phyloP scores from a whole-genome alignment of 2,329 filamentous ascomycete species.

The Trichoderma sp. region DNA sequence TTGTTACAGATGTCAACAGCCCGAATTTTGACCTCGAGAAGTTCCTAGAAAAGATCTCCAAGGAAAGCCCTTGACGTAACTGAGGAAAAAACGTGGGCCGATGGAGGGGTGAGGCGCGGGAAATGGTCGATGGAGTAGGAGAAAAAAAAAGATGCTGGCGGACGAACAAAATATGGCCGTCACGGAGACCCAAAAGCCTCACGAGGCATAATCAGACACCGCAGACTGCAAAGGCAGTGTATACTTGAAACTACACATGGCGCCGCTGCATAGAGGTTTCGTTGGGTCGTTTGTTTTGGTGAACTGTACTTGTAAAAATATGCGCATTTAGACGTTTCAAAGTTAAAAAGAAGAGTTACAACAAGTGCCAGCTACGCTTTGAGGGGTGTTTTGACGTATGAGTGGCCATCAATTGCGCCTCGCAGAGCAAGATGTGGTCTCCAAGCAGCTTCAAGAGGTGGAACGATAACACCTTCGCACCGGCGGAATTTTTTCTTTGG shows the following conservation, averaged over 20 bases:
- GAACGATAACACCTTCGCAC: slow-evolving; percentile 9
- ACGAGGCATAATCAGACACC: slow-evolving; percentile 25
- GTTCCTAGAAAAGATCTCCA: slow-evolving; percentile 67
- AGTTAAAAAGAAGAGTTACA: slow-evolving; percentile 23
- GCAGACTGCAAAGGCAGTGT: slow-evolving; percentile 32
- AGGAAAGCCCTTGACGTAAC: slow-evolving; percentile 53
- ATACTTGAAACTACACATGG: slow-evolving; percentile 47
- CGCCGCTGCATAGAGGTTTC: slow-evolving; percentile 56
- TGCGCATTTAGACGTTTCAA: slow-evolving; percentile 51
- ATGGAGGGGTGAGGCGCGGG: slow-evolving; percentile 12
- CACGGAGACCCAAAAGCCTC: slow-evolving; percentile 22
- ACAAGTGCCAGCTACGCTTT: slow-evolving; percentile 5
- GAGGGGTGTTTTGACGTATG: not conserved
- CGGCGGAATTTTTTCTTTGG: not conserved
- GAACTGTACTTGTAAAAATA: slow-evolving; percentile 60
- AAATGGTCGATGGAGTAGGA: not conserved
- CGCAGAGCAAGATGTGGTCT: not conserved
- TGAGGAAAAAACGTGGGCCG: slow-evolving; percentile 6
- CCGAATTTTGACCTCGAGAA: slow-evolving; percentile 94
- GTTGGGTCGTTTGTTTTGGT: slow-evolving; percentile 48
- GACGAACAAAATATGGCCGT: slow-evolving; percentile 10
- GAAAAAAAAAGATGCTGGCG: slow-evolving; percentile 8
- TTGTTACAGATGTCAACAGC: slow-evolving; percentile 69
- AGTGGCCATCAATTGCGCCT: not conserved
- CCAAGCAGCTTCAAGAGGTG: not conserved